phyloP scores from a whole-genome alignment of 2,329 filamentous ascomycete genomes.

The Neonectria faginata region DNA sequence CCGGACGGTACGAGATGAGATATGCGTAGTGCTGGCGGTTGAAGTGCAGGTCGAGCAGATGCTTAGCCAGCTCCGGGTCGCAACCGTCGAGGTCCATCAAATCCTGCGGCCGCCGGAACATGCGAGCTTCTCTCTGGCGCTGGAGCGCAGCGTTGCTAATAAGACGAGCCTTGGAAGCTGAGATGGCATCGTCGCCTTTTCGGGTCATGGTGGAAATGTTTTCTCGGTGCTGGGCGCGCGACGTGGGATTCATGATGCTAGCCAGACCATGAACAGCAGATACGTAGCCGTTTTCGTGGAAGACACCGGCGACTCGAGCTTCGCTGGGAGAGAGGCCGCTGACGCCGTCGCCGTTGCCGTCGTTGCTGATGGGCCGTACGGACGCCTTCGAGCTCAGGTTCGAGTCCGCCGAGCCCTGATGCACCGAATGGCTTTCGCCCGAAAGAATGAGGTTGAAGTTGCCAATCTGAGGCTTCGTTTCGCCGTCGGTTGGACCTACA shows the following conservation, averaged over 20 bases:
- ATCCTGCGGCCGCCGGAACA: conserved; percentile 47
- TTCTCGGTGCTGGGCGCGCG: conserved; percentile 44
- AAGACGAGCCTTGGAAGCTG: conserved; percentile 48
- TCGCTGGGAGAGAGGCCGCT: conserved; percentile 49
- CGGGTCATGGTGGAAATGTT: conserved; percentile 47
- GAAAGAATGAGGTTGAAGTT: conserved; percentile 43
- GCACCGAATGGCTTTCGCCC: conserved; percentile 25
- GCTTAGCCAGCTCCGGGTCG: conserved; percentile 50
- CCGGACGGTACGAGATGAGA: conserved; percentile 54
- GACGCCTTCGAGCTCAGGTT: conserved; percentile 30
- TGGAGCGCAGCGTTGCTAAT: conserved; percentile 53
- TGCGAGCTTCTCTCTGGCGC: conserved; percentile 47
- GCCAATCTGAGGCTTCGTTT: conserved; percentile 42
- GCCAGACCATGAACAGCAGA: conserved; percentile 51
- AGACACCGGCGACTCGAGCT: conserved; percentile 51
- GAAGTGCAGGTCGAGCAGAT: conserved; percentile 54
- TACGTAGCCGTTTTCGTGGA: conserved; percentile 51
- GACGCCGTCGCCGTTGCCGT: conserved; percentile 44
- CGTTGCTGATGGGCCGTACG: conserved; percentile 45
- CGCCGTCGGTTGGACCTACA: conserved; percentile 43
- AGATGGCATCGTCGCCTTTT: conserved; percentile 44
- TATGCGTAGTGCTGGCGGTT: conserved; percentile 53
- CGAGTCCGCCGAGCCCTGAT: conserved; percentile 31
- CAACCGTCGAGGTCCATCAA: conserved; percentile 52
- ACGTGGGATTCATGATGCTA: conserved; percentile 51